Evolutionary conservation across 2,329 filamentous ascomycete species (phyloP), one percentile per base, ranked within the genome.

Genomic region (Cytospora chrysosperma): DNA sequence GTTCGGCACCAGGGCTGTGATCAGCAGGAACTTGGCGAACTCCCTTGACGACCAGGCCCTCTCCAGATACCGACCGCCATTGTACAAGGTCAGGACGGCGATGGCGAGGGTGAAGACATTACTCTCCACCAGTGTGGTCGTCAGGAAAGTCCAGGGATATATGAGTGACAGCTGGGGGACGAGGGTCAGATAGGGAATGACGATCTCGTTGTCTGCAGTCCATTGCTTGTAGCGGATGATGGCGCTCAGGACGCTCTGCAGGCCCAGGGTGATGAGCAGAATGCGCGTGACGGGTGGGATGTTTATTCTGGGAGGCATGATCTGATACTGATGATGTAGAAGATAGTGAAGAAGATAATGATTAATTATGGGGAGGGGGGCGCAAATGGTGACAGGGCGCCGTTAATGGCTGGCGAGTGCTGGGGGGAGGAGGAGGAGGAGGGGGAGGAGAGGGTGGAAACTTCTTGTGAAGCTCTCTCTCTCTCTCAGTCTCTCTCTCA

Each of bases 51-150:
- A 93, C 95, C 94, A 99, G 37, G 95, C 94, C 72, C 95, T 85
- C 82, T 99, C 95, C 26, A 99, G 85, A 76, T 99, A 99, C 70
- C 93, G 88, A 12, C 95, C 95, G 61, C 94, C 94, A 79, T 97
- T 92, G 76, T 93, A 96, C 60, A 98, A 78, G 1, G 93, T 93
- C 51, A 88, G 80, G 30, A 84, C 88, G 55, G 92, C 92, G 63
- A 96, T 86, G 28, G 86, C 78, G 51, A 97, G 82, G 13, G 92
- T 96, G 72, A 97, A 90, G 70, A 98, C 82, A 75, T 98, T 98
- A 76, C 92, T 90, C 79, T 99, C 95, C 56, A 97, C 92, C 62
- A 97, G 84, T 0, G 93, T 91, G 2, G 93, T 90, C 3, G 91
- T 91, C 62, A 96, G 71, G 68, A 97, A 90, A 1, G 93, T 96